A percentile compares a stretch with the other conserved stretches of the same genome.
Evolutionary conservation across 164 flowering plant genomes (phyloP).

Genomic region (Macadamia integrifolia): DNA sequence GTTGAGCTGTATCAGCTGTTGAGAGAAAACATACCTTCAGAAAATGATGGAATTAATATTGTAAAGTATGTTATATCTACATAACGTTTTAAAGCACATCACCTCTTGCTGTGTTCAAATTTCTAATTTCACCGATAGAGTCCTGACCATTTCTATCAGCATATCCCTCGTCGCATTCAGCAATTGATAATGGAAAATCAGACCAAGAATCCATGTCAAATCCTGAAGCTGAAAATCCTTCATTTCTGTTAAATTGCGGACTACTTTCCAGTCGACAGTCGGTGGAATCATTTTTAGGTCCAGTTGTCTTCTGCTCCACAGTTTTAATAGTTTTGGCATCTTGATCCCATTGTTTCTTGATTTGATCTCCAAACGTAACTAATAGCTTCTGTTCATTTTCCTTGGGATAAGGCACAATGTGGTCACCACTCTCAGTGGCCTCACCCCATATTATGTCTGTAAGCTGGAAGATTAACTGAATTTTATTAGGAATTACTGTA

Average conservation of each 20-base stretch:
- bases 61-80: background rate
- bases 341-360: constrained; percentile 36
- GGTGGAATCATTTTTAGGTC: constrained; percentile 16
- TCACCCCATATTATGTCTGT: constrained; percentile 72
- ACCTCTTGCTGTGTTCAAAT: constrained; percentile 21
- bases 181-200: constrained; percentile 25
- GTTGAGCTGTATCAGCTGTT: constrained; percentile 31
- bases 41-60: background rate
- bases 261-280: constrained; percentile 25
- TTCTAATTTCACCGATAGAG: constrained; percentile 26
- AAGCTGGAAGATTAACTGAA: constrained; percentile 40
- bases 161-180: constrained; percentile 6
- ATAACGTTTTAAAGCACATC: constrained; percentile 1
- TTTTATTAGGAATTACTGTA: background rate
- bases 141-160: constrained; percentile 23
- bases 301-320: constrained; percentile 28
- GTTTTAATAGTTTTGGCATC: constrained; percentile 27
- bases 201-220: constrained; percentile 34
- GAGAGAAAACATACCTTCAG: constrained; percentile 8
- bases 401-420: constrained; percentile 61
- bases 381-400: constrained; percentile 32
- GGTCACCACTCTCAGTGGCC: constrained; percentile 50
- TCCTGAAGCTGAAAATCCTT: constrained; percentile 23
- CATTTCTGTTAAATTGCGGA: constrained; percentile 24
- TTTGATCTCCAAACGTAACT: constrained; percentile 21